Evolutionary conservation across 148 eudicot genomes (phyloP), one percentile per base, ranked within the genome.

Genomic region (Camellia japonica): DNA sequence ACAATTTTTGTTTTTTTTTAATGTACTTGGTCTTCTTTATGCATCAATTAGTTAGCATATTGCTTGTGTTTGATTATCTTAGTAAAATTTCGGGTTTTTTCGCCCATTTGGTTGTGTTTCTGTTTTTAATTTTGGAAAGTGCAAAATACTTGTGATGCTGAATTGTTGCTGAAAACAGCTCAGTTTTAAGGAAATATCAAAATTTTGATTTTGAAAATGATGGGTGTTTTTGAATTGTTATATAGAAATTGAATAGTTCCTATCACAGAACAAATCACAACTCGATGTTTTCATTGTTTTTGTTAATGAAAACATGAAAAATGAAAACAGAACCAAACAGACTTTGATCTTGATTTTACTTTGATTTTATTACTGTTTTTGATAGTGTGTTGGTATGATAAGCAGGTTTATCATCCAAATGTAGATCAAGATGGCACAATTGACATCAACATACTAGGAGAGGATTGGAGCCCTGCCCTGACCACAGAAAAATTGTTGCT

Each of bases 371-470:
- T 16, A 72, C 16, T 69, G 51, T 6, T 6, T 30, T 70, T 70
- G 73, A 70, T 47, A 8, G 30, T 0, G 73, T 12, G 38, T 44
- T 46, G 61, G 76, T 54, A 3, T 54, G 42, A 30, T 73, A 11
- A 3, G 13, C 77, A 74, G 77, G n/a, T 74, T 58, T 74, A 74
- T 59, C 77, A 74, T 74, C 77, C 77, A 59, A 58, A 74, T 18
- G 41, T 74, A 30, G 18, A 4, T 8, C 6, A 41, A 59, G 77
- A 74, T 74, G 77, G 77, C 23, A 16, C 1, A 42, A 59, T 74
- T 38, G 5, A 38, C 55, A 41, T 74, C 51, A 12, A 59, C 65
- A 74, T 74, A 38, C 64, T 73, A 0, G 23, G 66, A 74, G 77
- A 58, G 49, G 47, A 59, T 3, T 74, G 77, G 77, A 74, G 51